Evolutionary conservation across 164 flowering plant species (phyloP).

Genomic region (Buxus sempervirens): DNA sequence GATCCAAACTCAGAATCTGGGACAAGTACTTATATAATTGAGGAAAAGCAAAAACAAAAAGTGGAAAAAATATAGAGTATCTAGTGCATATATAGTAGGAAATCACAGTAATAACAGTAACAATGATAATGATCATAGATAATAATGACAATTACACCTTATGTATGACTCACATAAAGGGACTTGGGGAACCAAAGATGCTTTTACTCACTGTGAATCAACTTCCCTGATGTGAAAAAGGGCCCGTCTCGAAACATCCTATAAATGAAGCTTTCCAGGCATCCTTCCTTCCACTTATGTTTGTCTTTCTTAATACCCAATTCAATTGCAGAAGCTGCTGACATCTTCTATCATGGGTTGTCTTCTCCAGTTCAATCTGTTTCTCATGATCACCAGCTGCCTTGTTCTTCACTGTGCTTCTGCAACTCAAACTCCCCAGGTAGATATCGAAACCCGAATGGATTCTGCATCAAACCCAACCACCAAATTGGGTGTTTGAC

Average conservation of each 20-base stretch:
- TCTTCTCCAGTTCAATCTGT: background rate
- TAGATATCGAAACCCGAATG: background rate
- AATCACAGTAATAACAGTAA: too few species aligned
- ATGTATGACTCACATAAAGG: background rate
- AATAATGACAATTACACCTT: background rate
- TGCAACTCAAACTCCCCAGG: conserved; percentile 23
- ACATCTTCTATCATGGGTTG: conserved; percentile 13
- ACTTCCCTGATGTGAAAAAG: conserved; percentile 1
- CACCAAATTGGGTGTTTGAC: too few species aligned
- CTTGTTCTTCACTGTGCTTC: conserved; percentile 10
- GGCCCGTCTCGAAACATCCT: conserved; percentile 2
- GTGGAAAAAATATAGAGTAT: too few species aligned
- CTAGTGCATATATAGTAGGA: too few species aligned
- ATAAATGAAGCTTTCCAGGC: conserved; percentile 10
- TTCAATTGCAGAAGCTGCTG: background rate
- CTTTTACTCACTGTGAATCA: conserved; percentile 7
- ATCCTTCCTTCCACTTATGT: background rate
- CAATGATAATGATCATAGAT: too few species aligned
- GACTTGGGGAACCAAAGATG: conserved; percentile 1
- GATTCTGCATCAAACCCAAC: background rate
- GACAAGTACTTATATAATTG: too few species aligned
- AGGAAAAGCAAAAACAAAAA: too few species aligned
- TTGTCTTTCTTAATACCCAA: background rate
- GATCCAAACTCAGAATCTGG: too few species aligned
- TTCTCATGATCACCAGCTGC: conserved; percentile 8